These are phyloP conservation scores for Globisporangium ultimum DNA, from an alignment of 352 stramenopile species.

Conservation along the genomic window DNA sequence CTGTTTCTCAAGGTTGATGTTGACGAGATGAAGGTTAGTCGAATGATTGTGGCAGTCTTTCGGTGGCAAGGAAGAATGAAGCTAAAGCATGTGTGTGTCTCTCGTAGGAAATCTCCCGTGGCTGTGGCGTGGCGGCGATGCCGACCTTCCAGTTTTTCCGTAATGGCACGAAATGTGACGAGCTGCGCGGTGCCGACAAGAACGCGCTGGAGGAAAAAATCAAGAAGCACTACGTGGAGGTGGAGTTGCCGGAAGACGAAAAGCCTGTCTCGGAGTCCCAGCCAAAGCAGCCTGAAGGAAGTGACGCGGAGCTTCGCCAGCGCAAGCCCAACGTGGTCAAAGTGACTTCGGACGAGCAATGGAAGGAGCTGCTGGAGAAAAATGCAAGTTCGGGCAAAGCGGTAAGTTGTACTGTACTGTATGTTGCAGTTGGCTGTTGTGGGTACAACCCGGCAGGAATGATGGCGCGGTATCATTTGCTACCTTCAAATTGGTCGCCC, in stretches of 20 bases:
- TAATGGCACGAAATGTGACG: slow-evolving; percentile 83
- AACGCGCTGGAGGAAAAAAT: slow-evolving; percentile 53
- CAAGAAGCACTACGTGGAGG: slow-evolving; percentile 77
- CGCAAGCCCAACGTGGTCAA: slow-evolving; percentile 49
- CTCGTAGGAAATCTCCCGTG: slow-evolving; percentile 45
- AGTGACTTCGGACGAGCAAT: slow-evolving; percentile 52
- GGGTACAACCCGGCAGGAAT: background rate
- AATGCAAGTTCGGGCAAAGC: slow-evolving; percentile 38
- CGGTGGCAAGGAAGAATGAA: too few relatives aligned
- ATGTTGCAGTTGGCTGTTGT: background rate
- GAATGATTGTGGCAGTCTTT: too few relatives aligned
- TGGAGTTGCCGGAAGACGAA: slow-evolving; percentile 67
- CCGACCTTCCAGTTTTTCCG: slow-evolving; percentile 96
- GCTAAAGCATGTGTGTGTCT: too few relatives aligned
- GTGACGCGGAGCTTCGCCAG: slow-evolving; percentile 39
- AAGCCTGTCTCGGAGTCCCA: slow-evolving; percentile 20
- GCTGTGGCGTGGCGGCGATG: slow-evolving; percentile 88
- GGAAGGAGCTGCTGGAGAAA: slow-evolving; percentile 42
- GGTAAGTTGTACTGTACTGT: slow-evolving; percentile 27
- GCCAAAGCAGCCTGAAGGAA: slow-evolving; percentile 10
- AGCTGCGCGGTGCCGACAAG: slow-evolving; percentile 84
- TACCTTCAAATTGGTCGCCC: background rate
- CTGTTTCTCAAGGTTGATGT: slow-evolving; percentile 91
- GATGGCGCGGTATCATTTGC: slow-evolving; percentile 2
- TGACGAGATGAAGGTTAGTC: slow-evolving; percentile 61